Evolutionary conservation across 768 basidiomycete species (phyloP).

Genomic region (Mycena indigotica): DNA sequence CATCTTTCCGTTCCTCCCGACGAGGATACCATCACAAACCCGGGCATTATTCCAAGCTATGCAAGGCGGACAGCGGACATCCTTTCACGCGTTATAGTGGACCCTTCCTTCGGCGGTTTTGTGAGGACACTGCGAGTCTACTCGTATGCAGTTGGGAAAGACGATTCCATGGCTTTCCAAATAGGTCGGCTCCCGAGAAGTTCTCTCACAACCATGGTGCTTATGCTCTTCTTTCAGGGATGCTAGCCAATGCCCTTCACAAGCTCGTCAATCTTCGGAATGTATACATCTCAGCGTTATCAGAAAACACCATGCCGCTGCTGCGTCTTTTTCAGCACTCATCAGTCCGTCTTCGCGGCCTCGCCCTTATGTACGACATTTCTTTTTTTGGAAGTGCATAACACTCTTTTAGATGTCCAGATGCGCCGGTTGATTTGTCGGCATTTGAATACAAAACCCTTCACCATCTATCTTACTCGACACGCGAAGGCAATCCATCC

Average conservation of each 20-base stretch:
- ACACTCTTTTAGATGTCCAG: conserved; percentile 39
- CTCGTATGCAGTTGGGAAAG: conserved; percentile 49
- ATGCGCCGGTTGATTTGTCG: conserved; percentile 46
- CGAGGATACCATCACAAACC: conserved; percentile 28
- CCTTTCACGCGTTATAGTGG: conserved; percentile 64
- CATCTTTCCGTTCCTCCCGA: conserved; percentile 51
- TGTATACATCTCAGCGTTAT: conserved; percentile 60
- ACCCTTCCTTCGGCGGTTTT: conserved; percentile 57
- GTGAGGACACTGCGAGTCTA: conserved; percentile 63
- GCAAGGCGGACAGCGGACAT: conserved; percentile 73
- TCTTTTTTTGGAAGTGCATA: background rate
- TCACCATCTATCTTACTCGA: conserved; percentile 58
- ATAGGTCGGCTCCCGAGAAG: conserved; percentile 44
- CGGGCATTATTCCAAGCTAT: conserved; percentile 28
- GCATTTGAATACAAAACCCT: conserved; percentile 56
- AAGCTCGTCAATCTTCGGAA: conserved; percentile 61
- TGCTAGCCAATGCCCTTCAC: conserved; percentile 70
- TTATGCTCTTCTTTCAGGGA: conserved; percentile 42
- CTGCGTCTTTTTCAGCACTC: conserved; percentile 53
- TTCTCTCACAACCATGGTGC: background rate
- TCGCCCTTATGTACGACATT: conserved; percentile 55
- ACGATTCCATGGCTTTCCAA: conserved; percentile 62
- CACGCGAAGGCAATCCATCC: conserved; percentile 42
- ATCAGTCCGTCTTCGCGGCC: conserved; percentile 54
- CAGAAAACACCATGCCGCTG: conserved; percentile 54